Percentiles rank a stretch among this genome's conserved stretches.
Evolutionary conservation across 2,329 filamentous ascomycete genomes (phyloP).

Genomic region (Monosporascus sp.): DNA sequence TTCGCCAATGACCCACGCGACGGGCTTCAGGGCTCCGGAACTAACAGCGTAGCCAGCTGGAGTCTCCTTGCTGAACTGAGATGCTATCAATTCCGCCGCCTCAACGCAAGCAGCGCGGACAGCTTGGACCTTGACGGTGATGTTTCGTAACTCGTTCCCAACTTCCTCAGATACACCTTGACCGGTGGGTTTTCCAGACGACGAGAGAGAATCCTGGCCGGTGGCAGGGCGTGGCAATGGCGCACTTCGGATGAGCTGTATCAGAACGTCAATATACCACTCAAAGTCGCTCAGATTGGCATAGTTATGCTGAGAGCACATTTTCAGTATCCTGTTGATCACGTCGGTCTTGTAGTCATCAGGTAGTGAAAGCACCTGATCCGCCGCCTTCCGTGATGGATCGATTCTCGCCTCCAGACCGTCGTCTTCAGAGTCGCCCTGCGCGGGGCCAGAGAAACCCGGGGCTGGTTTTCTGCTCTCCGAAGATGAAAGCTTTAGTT

Average conservation of each 20-base stretch:
- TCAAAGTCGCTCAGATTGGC: constrained; percentile 84
- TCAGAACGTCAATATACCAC: constrained; percentile 91
- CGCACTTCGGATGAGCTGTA: constrained; percentile 73
- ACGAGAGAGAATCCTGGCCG: constrained; percentile 27
- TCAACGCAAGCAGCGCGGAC: constrained; percentile 75
- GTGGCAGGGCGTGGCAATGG: constrained; percentile 40
- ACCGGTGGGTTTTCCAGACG: constrained; percentile 24
- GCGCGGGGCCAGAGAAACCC: constrained; percentile 38
- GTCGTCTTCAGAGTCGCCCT: constrained; percentile 45
- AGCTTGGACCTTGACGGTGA: constrained; percentile 85
- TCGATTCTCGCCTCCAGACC: constrained; percentile 37
- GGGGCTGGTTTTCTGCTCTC: constrained; percentile 40
- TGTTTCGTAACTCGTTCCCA: constrained; percentile 79
- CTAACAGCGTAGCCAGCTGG: constrained; percentile 51
- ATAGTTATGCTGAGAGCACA: constrained; percentile 89
- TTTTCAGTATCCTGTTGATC: constrained; percentile 74
- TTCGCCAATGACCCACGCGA: constrained; percentile 85
- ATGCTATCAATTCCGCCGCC: constrained; percentile 73
- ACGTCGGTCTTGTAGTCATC: constrained; percentile 83
- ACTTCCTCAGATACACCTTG: constrained; percentile 62
- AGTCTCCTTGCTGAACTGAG: constrained; percentile 48
- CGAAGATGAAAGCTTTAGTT: constrained; percentile 65
- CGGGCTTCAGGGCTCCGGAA: constrained; percentile 65
- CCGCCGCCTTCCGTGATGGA: constrained; percentile 26
- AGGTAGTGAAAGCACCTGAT: constrained; percentile 59